Percentiles rank a stretch among this genome's conserved stretches.
phyloP scores from a whole-genome alignment of 306 rosid species.

The Acacia crassicarpa region DNA sequence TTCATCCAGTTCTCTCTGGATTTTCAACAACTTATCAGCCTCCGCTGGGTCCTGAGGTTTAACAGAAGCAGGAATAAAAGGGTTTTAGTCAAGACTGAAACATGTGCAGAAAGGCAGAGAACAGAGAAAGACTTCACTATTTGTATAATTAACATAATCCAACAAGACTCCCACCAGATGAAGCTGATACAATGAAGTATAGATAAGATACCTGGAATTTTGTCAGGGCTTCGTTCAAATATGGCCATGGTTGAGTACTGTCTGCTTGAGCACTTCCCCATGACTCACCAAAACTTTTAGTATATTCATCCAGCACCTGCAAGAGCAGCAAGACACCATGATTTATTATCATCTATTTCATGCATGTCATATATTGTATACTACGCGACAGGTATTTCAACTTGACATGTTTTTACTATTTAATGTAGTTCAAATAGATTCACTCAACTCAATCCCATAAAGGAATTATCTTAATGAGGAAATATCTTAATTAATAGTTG shows the following conservation, averaged over 20 bases:
- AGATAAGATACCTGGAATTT: slow-evolving; percentile 71
- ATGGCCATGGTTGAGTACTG: slow-evolving; percentile 77
- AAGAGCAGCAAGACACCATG: not conserved
- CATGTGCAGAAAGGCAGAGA: not conserved
- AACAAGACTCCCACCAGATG: slow-evolving; percentile 1
- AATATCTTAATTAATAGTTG: not conserved
- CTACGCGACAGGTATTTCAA: not conserved
- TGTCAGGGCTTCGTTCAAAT: slow-evolving; percentile 69
- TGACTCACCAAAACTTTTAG: slow-evolving; percentile 73
- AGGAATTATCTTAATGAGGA: too few species aligned
- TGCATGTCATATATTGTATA: not conserved
- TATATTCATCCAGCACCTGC: slow-evolving; percentile 77
- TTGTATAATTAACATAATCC: not conserved
- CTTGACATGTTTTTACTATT: too few species aligned
- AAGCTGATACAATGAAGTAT: slow-evolving; percentile 11
- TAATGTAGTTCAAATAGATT: not conserved
- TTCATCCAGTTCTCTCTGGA: slow-evolving; percentile 97
- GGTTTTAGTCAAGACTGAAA: slow-evolving; percentile 3
- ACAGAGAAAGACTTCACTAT: not conserved
- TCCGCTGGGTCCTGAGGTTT: slow-evolving; percentile 87
- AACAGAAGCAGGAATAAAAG: slow-evolving; percentile 1
- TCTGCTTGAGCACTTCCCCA: slow-evolving; percentile 72
- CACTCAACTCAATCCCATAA: not conserved
- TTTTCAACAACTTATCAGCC: slow-evolving; percentile 93
- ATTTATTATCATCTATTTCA: not conserved